Evolutionary conservation across 768 basidiomycete genomes (phyloP).

Genomic region (Imleria badia): DNA sequence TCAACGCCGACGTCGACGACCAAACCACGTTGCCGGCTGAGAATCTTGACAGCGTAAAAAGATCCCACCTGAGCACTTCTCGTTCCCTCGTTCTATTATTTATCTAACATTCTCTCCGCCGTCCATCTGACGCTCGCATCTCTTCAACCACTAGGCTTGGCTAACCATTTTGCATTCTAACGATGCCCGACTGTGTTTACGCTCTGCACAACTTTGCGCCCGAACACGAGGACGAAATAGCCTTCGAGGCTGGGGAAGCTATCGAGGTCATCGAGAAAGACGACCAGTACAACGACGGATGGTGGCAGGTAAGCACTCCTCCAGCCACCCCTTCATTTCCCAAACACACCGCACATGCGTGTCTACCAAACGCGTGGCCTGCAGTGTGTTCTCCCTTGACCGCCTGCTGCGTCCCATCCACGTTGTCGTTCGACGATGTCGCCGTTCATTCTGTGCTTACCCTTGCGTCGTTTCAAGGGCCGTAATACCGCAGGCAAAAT

Average conservation of each 20-base stretch:
- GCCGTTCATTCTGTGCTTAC: conserved; percentile 26
- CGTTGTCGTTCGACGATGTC: conserved; percentile 23
- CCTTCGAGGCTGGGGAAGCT: conserved; percentile 80
- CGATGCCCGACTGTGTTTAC: conserved; percentile 82
- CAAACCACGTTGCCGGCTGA: conserved; percentile 1
- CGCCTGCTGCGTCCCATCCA: conserved; percentile 11
- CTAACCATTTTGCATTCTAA: not conserved
- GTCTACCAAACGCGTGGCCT: conserved; percentile 7
- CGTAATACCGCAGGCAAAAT: conserved; percentile 75
- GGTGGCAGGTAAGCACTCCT: conserved; percentile 72
- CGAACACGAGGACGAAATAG: conserved; percentile 92
- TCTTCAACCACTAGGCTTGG: not conserved
- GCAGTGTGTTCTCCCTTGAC: not conserved
- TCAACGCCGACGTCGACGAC: conserved; percentile 18
- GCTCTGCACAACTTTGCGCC: conserved; percentile 86
- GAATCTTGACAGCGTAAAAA: conserved; percentile 5
- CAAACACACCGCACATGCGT: conserved; percentile 2
- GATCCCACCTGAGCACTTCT: too few relatives aligned
- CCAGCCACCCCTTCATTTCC: conserved; percentile 6
- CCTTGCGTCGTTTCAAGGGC: conserved; percentile 50
- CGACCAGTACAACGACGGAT: conserved; percentile 90
- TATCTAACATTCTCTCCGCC: not conserved
- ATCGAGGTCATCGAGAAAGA: conserved; percentile 93
- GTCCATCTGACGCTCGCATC: not conserved
- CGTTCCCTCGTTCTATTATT: conserved; percentile 1